phyloP scores from a whole-genome alignment of 768 basidiomycete genomes.

The Hygrocybe coccinea region DNA sequence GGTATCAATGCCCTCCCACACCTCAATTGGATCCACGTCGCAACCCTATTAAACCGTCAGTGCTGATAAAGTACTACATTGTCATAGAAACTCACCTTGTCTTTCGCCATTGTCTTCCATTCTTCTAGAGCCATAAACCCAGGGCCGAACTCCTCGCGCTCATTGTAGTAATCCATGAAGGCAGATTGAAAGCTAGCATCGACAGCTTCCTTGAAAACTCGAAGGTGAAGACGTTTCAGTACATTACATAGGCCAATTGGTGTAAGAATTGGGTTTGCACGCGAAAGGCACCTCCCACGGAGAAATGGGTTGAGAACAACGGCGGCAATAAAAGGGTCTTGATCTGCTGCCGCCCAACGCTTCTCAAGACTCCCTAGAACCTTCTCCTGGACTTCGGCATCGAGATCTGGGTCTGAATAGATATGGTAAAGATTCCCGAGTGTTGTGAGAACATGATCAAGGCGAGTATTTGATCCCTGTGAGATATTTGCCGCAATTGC shows the following conservation, averaged over 20 bases:
- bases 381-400: slow-evolving; percentile 18
- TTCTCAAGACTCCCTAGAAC: slow-evolving; percentile 18
- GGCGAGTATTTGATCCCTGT: slow-evolving; percentile 10
- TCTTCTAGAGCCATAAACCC: slow-evolving; percentile 6
- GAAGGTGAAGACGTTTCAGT: slow-evolving; percentile 5
- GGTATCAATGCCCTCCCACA: background rate
- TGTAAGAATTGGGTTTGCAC: background rate
- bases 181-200: slow-evolving; percentile 4
- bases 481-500: slow-evolving; percentile 24
- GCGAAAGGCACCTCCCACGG: background rate
- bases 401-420: slow-evolving; percentile 10
- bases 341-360: slow-evolving; percentile 26
- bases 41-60: background rate
- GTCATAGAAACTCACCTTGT: slow-evolving; percentile 12
- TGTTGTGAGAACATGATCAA: slow-evolving; percentile 20
- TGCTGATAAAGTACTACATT: background rate
- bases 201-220: slow-evolving; percentile 7
- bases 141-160: slow-evolving; percentile 7
- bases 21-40: slow-evolving; percentile 2
- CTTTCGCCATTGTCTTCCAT: background rate
- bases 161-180: slow-evolving; percentile 5
- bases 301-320: slow-evolving; percentile 26
- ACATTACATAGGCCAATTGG: slow-evolving; percentile 6
- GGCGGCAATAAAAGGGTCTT: slow-evolving; percentile 28
- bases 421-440: slow-evolving; percentile 22